phyloP scores from a whole-genome alignment of 768 basidiomycete genomes.

The Serpula lacrymans region DNA sequence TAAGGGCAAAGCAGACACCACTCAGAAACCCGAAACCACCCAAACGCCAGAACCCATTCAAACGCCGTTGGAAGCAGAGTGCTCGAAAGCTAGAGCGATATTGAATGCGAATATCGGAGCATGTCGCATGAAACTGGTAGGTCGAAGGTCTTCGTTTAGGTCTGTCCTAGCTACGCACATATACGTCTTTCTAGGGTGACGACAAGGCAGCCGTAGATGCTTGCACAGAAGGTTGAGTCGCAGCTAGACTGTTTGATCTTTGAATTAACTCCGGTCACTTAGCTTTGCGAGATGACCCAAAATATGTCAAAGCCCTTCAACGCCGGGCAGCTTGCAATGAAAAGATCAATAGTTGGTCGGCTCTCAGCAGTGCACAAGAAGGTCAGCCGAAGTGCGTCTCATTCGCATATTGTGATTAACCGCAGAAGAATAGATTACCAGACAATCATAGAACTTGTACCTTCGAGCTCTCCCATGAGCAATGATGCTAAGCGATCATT shows the following conservation, averaged over 20 bases:
- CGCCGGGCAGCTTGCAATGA: conserved; percentile 88
- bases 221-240: conserved; percentile 67
- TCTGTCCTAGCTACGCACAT: conserved; percentile 1
- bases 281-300: conserved; percentile 86
- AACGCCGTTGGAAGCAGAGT: conserved; percentile 39
- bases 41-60: conserved; percentile 8
- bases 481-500: conserved; percentile 49
- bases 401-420: conserved; percentile 3
- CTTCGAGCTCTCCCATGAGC: conserved; percentile 48
- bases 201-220: conserved; percentile 77
- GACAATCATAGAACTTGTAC: conserved; percentile 60
- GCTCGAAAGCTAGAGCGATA: conserved; percentile 61
- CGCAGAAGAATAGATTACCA: conserved; percentile 63
- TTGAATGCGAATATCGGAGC: conserved; percentile 88
- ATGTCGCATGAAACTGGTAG: conserved; percentile 75
- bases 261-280: conserved; percentile 9
- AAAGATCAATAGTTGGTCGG: conserved; percentile 75
- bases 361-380: conserved; percentile 78
- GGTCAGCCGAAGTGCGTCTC: conserved; percentile 43
- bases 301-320: conserved; percentile 84
- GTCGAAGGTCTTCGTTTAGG: conserved; percentile 17
- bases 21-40: conserved; percentile 9
- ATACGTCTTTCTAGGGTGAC: conserved; percentile 49
- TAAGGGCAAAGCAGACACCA: conserved; percentile 12
- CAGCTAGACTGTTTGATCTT: background rate